Conservation (phyloP, 169 alveolate species). For the Cryptosporidium ubiquitum region DNA sequence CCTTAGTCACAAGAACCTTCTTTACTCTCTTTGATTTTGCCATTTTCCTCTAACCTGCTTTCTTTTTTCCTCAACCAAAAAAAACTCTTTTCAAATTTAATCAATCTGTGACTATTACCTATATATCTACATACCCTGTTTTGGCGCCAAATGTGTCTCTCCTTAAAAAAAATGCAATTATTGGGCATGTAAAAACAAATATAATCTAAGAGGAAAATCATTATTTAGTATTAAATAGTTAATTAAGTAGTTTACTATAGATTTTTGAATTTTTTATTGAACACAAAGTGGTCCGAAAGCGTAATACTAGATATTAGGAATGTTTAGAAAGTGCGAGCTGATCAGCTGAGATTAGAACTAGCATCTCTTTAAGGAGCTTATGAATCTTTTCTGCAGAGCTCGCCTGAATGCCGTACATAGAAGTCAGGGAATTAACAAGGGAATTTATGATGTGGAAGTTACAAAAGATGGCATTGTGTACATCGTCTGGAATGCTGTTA, state of each 20-base stretch:
- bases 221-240: neutral
- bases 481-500: constrained; percentile 31
- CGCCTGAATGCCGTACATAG: constrained; percentile 33
- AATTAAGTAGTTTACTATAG: neutral
- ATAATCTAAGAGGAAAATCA: neutral
- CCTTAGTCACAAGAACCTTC: constrained; percentile 9
- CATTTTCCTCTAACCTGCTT: neutral
- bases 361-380: constrained; percentile 59
- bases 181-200: neutral
- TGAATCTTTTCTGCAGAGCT: constrained; percentile 33
- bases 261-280: neutral
- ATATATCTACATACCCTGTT: neutral
- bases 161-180: neutral
- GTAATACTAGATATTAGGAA: neutral
- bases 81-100: neutral
- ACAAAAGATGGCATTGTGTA: constrained; percentile 26
- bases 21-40: constrained; percentile 39
- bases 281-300: neutral
- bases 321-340: constrained; percentile 40
- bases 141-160: constrained; percentile 6
- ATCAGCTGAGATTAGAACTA: constrained; percentile 44
- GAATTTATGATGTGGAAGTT: constrained; percentile 49
- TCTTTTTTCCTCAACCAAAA: neutral
- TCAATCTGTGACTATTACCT: constrained; percentile 6
- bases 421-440: constrained; percentile 13